Evolutionary conservation across 768 basidiomycete species (phyloP).

Genomic region (Saitozyma sp.): DNA sequence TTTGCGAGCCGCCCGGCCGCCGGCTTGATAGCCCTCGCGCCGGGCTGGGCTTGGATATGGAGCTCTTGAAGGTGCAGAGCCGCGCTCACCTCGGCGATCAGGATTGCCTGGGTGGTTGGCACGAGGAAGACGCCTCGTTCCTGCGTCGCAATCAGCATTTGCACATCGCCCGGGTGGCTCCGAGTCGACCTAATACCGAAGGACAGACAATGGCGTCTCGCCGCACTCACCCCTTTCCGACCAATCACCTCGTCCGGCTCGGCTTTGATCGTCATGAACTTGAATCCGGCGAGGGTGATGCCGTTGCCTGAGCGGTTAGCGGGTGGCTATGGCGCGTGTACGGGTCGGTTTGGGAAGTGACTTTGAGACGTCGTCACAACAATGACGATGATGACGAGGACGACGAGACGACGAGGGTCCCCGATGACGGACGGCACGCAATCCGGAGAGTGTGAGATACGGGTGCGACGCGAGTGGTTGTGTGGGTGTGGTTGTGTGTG

Average conservation of each 20-base stretch:
- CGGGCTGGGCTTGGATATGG: background rate
- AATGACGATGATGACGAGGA: too few species aligned
- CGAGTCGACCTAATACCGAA: background rate
- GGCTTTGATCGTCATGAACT: conserved; percentile 70
- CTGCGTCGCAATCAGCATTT: conserved; percentile 54
- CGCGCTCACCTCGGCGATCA: conserved; percentile 63
- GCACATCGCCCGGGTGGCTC: background rate
- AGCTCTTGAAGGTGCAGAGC: background rate
- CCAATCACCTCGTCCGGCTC: conserved; percentile 64
- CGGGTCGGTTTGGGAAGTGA: background rate
- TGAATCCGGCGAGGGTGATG: conserved; percentile 65
- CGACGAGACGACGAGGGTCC: too few species aligned
- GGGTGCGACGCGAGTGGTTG: too few species aligned
- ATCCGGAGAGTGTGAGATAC: too few species aligned
- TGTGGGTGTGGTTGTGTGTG: too few species aligned
- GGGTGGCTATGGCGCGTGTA: background rate
- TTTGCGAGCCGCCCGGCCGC: too few species aligned
- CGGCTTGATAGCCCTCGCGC: too few species aligned
- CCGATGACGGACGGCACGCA: too few species aligned
- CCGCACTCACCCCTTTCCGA: conserved; percentile 68
- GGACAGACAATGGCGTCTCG: too few species aligned
- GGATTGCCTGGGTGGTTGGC: conserved; percentile 80
- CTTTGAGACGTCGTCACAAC: too few species aligned
- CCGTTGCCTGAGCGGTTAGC: conserved; percentile 57
- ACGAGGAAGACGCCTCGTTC: conserved; percentile 71